Evolutionary conservation across 108 stramenopile species (phyloP), one percentile per base, ranked within the genome.

Genomic region (Nitzschia putrida): DNA sequence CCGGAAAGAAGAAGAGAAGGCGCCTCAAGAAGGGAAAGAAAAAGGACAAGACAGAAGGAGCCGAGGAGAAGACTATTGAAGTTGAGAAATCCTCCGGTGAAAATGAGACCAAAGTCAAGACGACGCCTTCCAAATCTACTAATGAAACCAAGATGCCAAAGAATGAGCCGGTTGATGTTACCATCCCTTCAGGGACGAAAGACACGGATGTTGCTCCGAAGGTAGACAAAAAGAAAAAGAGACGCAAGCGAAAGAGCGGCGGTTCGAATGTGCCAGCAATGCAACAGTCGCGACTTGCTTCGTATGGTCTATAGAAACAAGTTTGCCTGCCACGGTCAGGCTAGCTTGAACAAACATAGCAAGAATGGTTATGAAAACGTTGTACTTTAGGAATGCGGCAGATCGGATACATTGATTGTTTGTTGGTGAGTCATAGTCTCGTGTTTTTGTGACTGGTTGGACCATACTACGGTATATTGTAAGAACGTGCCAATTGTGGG

Each of bases 281-380:
- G 22, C 85, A 90, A 0, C 55, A 77, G 21, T 86, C 90, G 21
- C 84, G 93, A 11, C 77, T 94, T 23, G 80, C 85, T 42, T 80
- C 90, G 10, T 91, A 94, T 74, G 93, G 93, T 24, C 58, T 93
- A 42, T 93, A 85, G 51, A 34, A 4, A 3, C 29, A 4, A 34
- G 4, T 34, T 34, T 34, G 29, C 4, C 29, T 34, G 1, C 4
- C 4, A 3, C 29, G 29, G 29, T 4, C 4, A 3, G 29, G 29
- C 4, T 4, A 34, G 29, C 29, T 3, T 3, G 4, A 34, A 34
- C 29, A 34, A 34, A 34, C 29, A 34, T 34, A 34, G 4, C 29
- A 4, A 34, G n/a, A n/a, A n/a, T n/a, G n/a, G n/a, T n/a, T n/a
- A n/a, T n/a, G n/a, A n/a, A n/a, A n/a, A n/a, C n/a, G n/a, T n/a